Evolutionary conservation across 257 asterid genomes (phyloP), one percentile per base, ranked within the genome.

Genomic region (Fraxinus americana): DNA sequence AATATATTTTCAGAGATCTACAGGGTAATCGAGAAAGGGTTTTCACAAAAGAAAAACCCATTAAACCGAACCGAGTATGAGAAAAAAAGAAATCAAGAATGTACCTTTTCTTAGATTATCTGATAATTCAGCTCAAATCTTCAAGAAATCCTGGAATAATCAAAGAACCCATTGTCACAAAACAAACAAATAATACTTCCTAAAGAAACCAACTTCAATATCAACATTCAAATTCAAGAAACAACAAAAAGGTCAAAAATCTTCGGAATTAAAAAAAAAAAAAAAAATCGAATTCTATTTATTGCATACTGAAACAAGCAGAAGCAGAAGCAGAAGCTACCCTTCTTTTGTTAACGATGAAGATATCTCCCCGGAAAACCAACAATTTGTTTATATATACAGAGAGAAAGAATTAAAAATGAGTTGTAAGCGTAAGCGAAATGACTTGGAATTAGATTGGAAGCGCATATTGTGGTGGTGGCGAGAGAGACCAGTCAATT

Each of bases 131-230:
- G 75, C 83, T 63, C 54, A 67, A 4, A 21, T 70, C 38, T 65
- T 76, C 68, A 71, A 63, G 73, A 80, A 82, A 80, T 21, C 69
- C 70, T 83, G 82, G 83, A 79, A 83, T 81, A 79, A 82, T 67
- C 71, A 74, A 57, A 67, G 63, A 59, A 77, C 39, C 74, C 74
- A 29, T 63, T 34, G 17, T 77, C 66, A 78, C 66, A 54, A 72
- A 75, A 39, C 29, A 38, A 67, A 2, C 3, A 74, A 76, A 67
- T 38, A 39, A 50, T 0, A 67, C 72, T 17, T 75, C 78, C 34
- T 52, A 79, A 73, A 80, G 41, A 80, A 57, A 79, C 77, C 65
- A 25, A 74, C 72, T 74, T 36, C 39, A 5, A 8, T 38, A 38
- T 38, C 43, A 38, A 72, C 71, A 76, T 80, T 61, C 72, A 83